A percentile compares a stretch with the other conserved stretches of the same genome.
Evolutionary conservation across 768 basidiomycete genomes (phyloP).

Genomic region (Russula vinacea): DNA sequence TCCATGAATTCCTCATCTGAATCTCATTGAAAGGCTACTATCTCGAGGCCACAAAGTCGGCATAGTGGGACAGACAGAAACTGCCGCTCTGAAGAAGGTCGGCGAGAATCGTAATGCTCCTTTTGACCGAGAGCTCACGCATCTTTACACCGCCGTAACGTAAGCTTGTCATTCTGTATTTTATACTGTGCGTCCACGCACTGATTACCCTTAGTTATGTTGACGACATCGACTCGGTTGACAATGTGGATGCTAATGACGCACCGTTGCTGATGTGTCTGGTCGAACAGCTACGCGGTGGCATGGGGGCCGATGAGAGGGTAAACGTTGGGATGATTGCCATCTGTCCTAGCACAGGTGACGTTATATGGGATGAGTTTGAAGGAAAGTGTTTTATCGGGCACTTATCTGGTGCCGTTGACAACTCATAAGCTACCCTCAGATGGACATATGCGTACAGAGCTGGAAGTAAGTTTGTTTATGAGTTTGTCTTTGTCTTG

Average conservation of each 20-base stretch:
- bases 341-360: conserved; percentile 84
- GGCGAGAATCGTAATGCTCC: conserved; percentile 69
- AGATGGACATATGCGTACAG: conserved; percentile 83
- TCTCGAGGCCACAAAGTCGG: conserved; percentile 81
- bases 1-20: not conserved
- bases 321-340: conserved; percentile 67
- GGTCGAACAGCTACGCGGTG: conserved; percentile 51
- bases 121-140: conserved; percentile 71
- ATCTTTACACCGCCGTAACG: conserved; percentile 87
- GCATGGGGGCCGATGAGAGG: conserved; percentile 44
- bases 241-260: conserved; percentile 52
- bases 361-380: conserved; percentile 92
- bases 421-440: conserved; percentile 20
- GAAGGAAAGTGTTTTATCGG: conserved; percentile 48
- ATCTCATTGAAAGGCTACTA: conserved; percentile 51
- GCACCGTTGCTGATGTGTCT: conserved; percentile 76
- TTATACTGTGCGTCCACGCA: not conserved
- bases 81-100: conserved; percentile 83
- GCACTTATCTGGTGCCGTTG: conserved; percentile 2
- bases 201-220: conserved; percentile 57
- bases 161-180: conserved; percentile 40
- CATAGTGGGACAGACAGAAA: conserved; percentile 78
- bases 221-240: conserved; percentile 69
- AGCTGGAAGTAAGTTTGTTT: conserved; percentile 64
- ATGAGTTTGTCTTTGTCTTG: not conserved